Conservation (phyloP, 805 yeast genomes). For the Starmera pachycereana region DNA sequence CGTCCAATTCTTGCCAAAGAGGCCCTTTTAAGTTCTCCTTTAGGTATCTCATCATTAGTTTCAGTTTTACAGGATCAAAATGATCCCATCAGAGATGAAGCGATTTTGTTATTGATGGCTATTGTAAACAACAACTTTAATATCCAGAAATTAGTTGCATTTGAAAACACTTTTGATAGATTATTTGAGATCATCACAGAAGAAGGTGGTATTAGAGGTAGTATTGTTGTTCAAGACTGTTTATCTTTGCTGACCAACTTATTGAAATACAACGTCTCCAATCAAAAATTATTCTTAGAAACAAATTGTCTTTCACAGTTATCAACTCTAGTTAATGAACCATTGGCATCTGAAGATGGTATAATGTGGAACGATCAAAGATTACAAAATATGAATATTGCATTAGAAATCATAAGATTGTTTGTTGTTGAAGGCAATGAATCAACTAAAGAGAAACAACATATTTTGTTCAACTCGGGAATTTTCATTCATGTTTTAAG, state of each 20-base stretch:
- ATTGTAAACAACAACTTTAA: constrained; percentile 73
- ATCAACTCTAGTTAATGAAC: constrained; percentile 52
- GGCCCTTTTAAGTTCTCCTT: constrained; percentile 58
- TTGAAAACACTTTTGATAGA: constrained; percentile 83
- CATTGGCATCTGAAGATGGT: constrained; percentile 30
- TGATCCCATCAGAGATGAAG: constrained; percentile 86
- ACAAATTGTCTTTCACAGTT: constrained; percentile 67
- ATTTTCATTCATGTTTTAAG: constrained; percentile 56
- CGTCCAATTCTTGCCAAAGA: constrained; percentile 70
- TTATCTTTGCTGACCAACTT: constrained; percentile 64
- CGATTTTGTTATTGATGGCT: constrained; percentile 73
- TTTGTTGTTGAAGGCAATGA: constrained; percentile 70
- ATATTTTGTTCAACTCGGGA: constrained; percentile 46
- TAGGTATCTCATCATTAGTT: constrained; percentile 73
- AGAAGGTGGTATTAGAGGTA: constrained; percentile 87
- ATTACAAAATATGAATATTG: constrained; percentile 50
- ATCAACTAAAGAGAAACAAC: constrained; percentile 50
- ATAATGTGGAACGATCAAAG: constrained; percentile 76
- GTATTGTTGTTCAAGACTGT: constrained; percentile 86
- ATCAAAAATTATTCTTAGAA: constrained; percentile 82
- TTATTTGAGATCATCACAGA: constrained; percentile 69
- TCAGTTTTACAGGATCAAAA: constrained; percentile 47
- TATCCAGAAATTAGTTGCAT: constrained; percentile 87
- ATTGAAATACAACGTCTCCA: constrained; percentile 73
- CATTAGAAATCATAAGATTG: constrained; percentile 61